Base-by-base conservation (phyloP, 495 filamentous ascomycete species). In the Mycothermus thermophilus region DNA sequence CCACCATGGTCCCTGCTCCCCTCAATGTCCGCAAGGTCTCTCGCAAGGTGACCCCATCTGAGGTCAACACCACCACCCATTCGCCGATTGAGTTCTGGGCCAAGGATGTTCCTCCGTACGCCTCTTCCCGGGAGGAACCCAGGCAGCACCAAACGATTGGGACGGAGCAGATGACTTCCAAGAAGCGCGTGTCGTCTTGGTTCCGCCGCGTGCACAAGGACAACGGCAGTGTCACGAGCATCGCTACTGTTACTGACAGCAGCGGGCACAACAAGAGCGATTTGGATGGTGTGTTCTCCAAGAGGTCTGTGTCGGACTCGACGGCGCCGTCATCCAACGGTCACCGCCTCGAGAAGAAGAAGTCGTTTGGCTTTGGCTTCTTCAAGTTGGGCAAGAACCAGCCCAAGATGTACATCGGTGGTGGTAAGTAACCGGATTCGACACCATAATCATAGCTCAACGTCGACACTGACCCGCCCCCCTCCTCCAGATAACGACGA, bases 111-210 rank as follows among this genome's bases (percentile, higher is more conserved):
- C 29, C 27, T 15, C 35, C 37, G n/a, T 34, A 24, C 27, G 16
- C 22, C 1, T 44, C 44, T n/a, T 15, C 27, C 15, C 29, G 22
- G n/a, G 35, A 28, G 18, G 29, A 39, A 2, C 41, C 37, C 4
- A 34, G 19, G 11, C 15, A 0, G 14, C 31, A 21, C 7, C 14
- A 23, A 7, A 14, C 13, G 18, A 13, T 43, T 27, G 27, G 19
- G n/a, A n/a, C n/a, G n/a, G n/a, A n/a, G n/a, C n/a, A 14, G 32
- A 28, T 24, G 31, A 18, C 12, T 1, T 53, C 47, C 33, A 53
- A 55, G 23, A 63, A 68, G 25, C 79, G 77, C 53, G 79, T 72
- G 25, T 66, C 71, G 43, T 70, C 68, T 2, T 84, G 77, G 78
- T 79, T 82, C 48, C 76, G 66, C 32, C 68, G 73, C 2, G 55